Conservation (phyloP, 495 filamentous ascomycete species). For the Penicillium arizonense region DNA sequence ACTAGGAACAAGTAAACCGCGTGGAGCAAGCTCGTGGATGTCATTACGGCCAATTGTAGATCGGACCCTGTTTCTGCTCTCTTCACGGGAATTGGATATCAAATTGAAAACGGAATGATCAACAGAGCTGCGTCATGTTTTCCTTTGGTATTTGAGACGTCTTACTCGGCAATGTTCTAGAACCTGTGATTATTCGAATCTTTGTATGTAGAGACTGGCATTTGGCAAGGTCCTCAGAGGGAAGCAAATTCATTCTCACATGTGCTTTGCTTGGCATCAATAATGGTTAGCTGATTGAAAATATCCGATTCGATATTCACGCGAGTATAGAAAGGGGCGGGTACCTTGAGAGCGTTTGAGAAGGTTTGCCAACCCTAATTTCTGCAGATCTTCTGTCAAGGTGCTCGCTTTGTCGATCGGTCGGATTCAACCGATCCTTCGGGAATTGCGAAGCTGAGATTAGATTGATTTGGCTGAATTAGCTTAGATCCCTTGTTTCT, state of each 20-base stretch:
- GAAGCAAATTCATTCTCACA: not conserved
- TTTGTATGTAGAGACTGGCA: not conserved
- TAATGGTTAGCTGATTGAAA: not conserved
- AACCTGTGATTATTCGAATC: not conserved
- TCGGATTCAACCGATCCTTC: too few species aligned
- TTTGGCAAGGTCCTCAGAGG: slow-evolving; percentile 6
- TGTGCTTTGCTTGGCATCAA: not conserved
- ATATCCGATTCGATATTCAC: not conserved
- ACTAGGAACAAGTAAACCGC: slow-evolving; percentile 3
- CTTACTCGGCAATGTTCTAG: slow-evolving; percentile 6
- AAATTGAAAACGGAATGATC: slow-evolving; percentile 23
- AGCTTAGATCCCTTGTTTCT: not conserved
- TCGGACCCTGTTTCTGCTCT: not conserved
- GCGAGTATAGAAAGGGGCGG: not conserved
- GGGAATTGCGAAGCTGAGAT: not conserved
- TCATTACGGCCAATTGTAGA: not conserved
- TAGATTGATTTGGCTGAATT: not conserved
- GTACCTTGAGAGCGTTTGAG: slow-evolving; percentile 44
- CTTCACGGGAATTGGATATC: slow-evolving; percentile 2
- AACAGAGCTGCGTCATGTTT: slow-evolving; percentile 8
- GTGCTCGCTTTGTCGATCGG: not conserved
- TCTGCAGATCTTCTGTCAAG: slow-evolving; percentile 22
- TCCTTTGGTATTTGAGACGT: slow-evolving; percentile 8
- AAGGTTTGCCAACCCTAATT: slow-evolving; percentile 24
- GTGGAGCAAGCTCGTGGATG: slow-evolving; percentile 1